Evolutionary conservation across 2,329 filamentous ascomycete genomes (phyloP).

Genomic region (Sporothrix schenckii): DNA sequence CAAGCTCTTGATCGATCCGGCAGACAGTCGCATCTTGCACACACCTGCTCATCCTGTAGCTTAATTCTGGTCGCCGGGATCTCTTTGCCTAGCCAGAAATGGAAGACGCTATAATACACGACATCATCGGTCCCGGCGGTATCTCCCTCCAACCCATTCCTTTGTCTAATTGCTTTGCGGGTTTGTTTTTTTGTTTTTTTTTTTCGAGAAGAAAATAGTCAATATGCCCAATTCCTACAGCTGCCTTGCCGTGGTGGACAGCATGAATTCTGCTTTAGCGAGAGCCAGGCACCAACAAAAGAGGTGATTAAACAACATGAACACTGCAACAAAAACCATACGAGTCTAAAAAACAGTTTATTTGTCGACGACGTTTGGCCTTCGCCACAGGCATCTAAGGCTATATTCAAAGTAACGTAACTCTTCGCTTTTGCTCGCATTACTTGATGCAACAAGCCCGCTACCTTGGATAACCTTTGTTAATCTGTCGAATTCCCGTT

Average conservation of each 20-base stretch:
- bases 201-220: not conserved
- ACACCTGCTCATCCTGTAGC: conserved; percentile 17
- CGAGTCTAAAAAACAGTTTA: not conserved
- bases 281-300: not conserved
- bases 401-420: conserved; percentile 21
- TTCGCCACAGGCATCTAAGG: not conserved
- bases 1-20: conserved; percentile 29
- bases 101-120: conserved; percentile 6
- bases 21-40: conserved; percentile 25
- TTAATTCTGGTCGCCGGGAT: not conserved
- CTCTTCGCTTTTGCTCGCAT: not conserved
- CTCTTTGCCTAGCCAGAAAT: not conserved
- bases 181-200: not conserved
- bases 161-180: not conserved
- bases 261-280: not conserved
- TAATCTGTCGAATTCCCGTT: not conserved
- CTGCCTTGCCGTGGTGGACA: conserved; percentile 14
- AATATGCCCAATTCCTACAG: not conserved
- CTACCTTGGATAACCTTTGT: not conserved
- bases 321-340: not conserved
- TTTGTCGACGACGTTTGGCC: not conserved
- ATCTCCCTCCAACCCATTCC: not conserved
- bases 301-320: not conserved
- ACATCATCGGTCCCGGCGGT: not conserved
- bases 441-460: conserved; percentile 12